Conservation (phyloP, 495 filamentous ascomycete genomes). For the Penicillium lagena region DNA sequence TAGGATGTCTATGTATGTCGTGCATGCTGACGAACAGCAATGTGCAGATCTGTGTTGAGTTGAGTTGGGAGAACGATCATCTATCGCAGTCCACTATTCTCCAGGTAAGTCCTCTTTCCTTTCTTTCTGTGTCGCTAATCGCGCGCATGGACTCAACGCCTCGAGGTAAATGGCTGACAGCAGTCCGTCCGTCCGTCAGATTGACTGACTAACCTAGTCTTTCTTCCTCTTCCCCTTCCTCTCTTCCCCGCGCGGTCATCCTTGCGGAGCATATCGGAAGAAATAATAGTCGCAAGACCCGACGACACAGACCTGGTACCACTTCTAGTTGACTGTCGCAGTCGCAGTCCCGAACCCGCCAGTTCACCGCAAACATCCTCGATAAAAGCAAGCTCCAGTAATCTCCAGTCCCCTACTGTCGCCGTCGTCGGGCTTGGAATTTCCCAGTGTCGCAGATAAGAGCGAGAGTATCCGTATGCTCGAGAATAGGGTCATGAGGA, state of each 20-base stretch:
- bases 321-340: too few species aligned
- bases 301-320: background rate
- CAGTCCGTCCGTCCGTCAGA: too few species aligned
- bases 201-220: too few species aligned
- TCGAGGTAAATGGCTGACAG: too few species aligned
- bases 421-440: too few species aligned
- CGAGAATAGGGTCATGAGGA: background rate
- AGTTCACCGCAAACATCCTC: too few species aligned
- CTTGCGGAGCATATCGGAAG: slow-evolving; percentile 19
- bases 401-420: too few species aligned
- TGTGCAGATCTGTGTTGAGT: background rate
- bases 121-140: background rate
- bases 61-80: background rate
- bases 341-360: too few species aligned
- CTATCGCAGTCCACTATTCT: too few species aligned
- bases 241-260: slow-evolving; percentile 1
- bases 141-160: background rate
- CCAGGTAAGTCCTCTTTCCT: background rate
- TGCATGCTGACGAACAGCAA: background rate
- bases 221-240: background rate
- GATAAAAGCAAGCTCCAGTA: too few species aligned
- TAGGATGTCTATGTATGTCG: background rate
- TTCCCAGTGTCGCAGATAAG: too few species aligned
- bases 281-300: background rate
- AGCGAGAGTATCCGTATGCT: too few species aligned